phyloP scores from a whole-genome alignment of 768 basidiomycete genomes.

The Lanmaoa rubissima region DNA sequence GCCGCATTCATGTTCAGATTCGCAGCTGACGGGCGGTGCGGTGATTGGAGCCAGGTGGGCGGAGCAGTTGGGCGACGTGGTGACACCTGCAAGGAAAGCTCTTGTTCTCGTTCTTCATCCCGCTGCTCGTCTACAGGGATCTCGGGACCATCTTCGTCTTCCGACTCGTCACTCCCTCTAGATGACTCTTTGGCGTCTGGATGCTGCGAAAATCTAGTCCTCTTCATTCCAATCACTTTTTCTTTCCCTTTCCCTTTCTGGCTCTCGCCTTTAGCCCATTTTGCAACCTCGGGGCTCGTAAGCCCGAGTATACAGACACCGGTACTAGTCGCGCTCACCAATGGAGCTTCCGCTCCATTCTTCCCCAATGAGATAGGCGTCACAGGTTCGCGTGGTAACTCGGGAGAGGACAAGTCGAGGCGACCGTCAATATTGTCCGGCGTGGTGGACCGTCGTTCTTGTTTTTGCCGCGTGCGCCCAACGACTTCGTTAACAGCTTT shows the following conservation, averaged over 20 bases:
- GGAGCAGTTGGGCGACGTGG: slow-evolving; percentile 44
- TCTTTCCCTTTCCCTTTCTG: slow-evolving; percentile 29
- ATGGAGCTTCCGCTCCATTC: slow-evolving; percentile 15
- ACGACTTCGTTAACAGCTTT: background rate
- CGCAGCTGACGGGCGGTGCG: slow-evolving; percentile 31
- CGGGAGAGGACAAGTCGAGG: slow-evolving; percentile 27
- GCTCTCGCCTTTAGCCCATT: slow-evolving; percentile 47
- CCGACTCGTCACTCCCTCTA: slow-evolving; percentile 13
- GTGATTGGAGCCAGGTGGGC: slow-evolving; percentile 40
- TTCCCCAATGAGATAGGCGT: slow-evolving; percentile 32
- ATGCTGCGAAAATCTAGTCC: slow-evolving; percentile 43
- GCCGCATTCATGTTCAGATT: slow-evolving; percentile 31
- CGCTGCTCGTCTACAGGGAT: slow-evolving; percentile 5
- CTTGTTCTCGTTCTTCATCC: slow-evolving; percentile 31
- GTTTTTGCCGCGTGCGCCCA: background rate
- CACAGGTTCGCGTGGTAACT: slow-evolving; percentile 31
- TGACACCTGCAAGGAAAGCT: slow-evolving; percentile 55
- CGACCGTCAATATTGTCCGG: slow-evolving; percentile 15
- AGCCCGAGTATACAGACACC: slow-evolving; percentile 40
- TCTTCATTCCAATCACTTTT: slow-evolving; percentile 33
- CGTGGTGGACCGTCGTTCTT: slow-evolving; percentile 12
- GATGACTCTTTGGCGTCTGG: slow-evolving; percentile 28
- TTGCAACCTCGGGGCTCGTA: slow-evolving; percentile 53
- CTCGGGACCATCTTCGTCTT: background rate
- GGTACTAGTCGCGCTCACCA: slow-evolving; percentile 1